phyloP scores from a whole-genome alignment of 2,329 filamentous ascomycete genomes.

The Apiospora hydei region DNA sequence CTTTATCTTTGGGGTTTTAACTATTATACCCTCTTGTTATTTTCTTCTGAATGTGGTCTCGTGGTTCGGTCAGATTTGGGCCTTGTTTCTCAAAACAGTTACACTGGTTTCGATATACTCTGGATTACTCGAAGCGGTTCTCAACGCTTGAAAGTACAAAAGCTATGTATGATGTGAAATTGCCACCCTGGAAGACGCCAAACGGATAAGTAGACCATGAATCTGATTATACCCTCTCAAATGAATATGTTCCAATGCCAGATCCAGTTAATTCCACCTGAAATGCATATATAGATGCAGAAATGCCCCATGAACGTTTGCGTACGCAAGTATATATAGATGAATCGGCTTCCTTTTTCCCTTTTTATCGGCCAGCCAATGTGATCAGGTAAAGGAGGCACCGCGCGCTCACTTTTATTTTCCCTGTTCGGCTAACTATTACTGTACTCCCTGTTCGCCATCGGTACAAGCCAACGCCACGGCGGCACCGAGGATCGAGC shows the following conservation, averaged over 20 bases:
- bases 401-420: not conserved
- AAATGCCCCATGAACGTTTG: slow-evolving; percentile 24
- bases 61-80: too few relatives aligned
- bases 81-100: not conserved
- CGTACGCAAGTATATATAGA: slow-evolving; percentile 2
- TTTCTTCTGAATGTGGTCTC: not conserved
- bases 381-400: not conserved
- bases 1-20: not conserved
- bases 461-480: slow-evolving; percentile 66
- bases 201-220: not conserved
- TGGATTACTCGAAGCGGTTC: not conserved
- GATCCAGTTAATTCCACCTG: not conserved
- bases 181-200: not conserved
- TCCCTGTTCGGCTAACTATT: not conserved
- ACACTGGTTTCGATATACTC: not conserved
- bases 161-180: not conserved
- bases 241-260: not conserved
- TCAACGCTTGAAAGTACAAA: not conserved
- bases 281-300: slow-evolving; percentile 26
- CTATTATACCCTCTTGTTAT: slow-evolving; percentile 2
- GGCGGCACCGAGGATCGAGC: slow-evolving; percentile 77
- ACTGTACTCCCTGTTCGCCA: not conserved
- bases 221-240: not conserved
- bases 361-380: not conserved
- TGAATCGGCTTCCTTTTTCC: not conserved